phyloP scores from a whole-genome alignment of 768 basidiomycete species.

The Mrakia gelida region DNA sequence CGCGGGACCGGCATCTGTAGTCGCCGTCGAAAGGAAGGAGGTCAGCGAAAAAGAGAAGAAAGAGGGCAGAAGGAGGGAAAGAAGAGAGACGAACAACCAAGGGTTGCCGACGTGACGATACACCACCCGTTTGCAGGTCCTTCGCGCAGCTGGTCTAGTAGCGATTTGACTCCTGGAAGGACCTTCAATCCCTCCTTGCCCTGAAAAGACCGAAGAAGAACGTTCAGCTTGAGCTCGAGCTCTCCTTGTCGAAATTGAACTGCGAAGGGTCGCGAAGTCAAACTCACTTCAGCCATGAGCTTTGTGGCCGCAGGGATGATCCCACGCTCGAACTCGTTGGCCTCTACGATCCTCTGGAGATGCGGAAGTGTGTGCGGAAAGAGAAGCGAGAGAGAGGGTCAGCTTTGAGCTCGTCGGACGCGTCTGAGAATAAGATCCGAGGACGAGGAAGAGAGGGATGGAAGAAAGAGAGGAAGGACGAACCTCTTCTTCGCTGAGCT shows the following conservation, averaged over 20 bases:
- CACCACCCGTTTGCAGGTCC: slow-evolving; percentile 5
- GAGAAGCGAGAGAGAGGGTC: no score
- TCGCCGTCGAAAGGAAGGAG: background rate
- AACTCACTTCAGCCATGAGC: background rate
- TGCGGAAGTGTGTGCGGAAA: no score
- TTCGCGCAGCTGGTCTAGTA: slow-evolving; percentile 19
- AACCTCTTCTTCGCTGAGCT: no score
- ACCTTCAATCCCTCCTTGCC: slow-evolving; percentile 23
- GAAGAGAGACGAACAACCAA: slow-evolving; percentile 7
- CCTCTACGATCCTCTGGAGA: background rate
- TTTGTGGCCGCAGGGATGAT: slow-evolving; percentile 24
- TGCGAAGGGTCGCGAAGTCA: no score
- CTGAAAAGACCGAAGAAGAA: background rate
- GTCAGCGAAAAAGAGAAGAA: background rate
- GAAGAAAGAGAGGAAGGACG: no score
- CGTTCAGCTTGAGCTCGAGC: no score
- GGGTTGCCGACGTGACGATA: slow-evolving; percentile 26
- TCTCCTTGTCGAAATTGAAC: no score
- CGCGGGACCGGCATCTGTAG: slow-evolving; percentile 13
- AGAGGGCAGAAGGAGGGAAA: background rate
- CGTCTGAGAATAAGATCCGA: no score
- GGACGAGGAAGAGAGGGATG: no score
- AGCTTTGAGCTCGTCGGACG: no score
- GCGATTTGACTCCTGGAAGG: slow-evolving; percentile 17
- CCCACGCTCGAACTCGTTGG: slow-evolving; percentile 22